Percentiles rank a stretch among this genome's conserved stretches.
phyloP scores from a whole-genome alignment of 2,329 filamentous ascomycete species.

The Colletotrichum karsti region DNA sequence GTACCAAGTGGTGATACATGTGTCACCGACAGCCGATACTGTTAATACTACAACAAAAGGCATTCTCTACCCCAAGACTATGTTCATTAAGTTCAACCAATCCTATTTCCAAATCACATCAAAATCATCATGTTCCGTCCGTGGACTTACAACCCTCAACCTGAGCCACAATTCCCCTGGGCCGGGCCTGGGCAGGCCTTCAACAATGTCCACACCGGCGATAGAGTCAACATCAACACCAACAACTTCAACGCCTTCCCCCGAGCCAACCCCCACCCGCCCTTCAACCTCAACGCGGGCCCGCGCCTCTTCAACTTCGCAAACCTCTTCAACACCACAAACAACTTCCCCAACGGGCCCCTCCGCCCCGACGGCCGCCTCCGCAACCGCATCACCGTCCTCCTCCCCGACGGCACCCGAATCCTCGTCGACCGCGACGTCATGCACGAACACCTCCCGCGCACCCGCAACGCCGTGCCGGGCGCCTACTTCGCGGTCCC shows the following conservation, averaged over 20 bases:
- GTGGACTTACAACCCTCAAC: neutral
- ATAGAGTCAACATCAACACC: slow-evolving; percentile 21
- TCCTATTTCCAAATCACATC: neutral
- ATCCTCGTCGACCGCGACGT: slow-evolving; percentile 15
- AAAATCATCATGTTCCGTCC: slow-evolving; percentile 8
- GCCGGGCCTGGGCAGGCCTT: neutral
- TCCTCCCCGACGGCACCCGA: slow-evolving; percentile 10
- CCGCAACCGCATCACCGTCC: slow-evolving; percentile 20
- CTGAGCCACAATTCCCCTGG: neutral
- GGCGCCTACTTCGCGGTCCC: slow-evolving; percentile 13
- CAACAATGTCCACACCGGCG: neutral
- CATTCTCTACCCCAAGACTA: neutral
- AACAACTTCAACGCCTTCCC: slow-evolving; percentile 4
- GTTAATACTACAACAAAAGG: neutral
- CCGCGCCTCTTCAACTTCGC: slow-evolving; percentile 6
- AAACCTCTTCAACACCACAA: neutral
- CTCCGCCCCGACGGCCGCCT: slow-evolving; percentile 4
- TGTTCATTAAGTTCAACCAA: accelerated
- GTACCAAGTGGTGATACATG: neutral
- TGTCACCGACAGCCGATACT: neutral
- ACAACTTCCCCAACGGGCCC: neutral
- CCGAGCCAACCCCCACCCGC: neutral
- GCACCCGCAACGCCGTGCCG: slow-evolving; percentile 8
- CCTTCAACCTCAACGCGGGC: neutral
- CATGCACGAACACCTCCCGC: slow-evolving; percentile 22